A percentile compares a stretch with the other conserved stretches of the same genome.
phyloP scores from a whole-genome alignment of 2,329 filamentous ascomycete genomes.

The Beauveria bassiana region DNA sequence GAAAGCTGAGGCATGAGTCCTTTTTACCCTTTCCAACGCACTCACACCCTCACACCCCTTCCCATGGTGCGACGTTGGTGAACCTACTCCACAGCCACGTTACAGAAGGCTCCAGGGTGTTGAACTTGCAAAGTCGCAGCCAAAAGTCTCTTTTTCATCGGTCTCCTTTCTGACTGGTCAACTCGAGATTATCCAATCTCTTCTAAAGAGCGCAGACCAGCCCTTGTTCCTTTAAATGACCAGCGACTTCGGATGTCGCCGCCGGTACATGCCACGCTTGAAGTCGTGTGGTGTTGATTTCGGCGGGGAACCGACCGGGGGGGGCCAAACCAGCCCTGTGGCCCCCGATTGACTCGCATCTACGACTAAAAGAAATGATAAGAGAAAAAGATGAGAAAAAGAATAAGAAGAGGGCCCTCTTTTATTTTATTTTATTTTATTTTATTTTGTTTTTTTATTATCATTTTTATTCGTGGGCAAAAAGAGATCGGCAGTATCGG shows the following conservation, averaged over 20 bases:
- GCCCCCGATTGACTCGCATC: neutral
- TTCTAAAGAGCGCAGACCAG: neutral
- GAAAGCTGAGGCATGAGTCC: neutral
- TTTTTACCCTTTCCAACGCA: too few species aligned
- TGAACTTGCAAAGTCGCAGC: neutral
- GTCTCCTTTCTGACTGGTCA: too few species aligned
- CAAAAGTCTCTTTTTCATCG: neutral
- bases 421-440: neutral
- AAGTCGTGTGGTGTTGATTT: neutral
- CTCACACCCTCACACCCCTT: neutral
- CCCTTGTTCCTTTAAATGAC: too few species aligned
- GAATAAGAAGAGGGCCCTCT: neutral
- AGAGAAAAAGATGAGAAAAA: too few species aligned
- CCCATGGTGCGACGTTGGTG: conserved; percentile 7
- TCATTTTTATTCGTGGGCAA: neutral
- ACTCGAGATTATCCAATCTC: neutral
- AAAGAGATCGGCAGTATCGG: neutral
- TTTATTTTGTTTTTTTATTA: neutral
- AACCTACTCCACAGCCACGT: conserved; percentile 2
- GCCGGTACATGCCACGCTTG: neutral
- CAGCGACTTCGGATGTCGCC: too few species aligned
- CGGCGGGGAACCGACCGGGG: neutral
- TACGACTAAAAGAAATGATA: neutral
- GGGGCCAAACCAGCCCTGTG: neutral
- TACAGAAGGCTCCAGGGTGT: neutral